phyloP scores from a whole-genome alignment of 129 eudicot species.

The Chrysanthemum seticuspe region DNA sequence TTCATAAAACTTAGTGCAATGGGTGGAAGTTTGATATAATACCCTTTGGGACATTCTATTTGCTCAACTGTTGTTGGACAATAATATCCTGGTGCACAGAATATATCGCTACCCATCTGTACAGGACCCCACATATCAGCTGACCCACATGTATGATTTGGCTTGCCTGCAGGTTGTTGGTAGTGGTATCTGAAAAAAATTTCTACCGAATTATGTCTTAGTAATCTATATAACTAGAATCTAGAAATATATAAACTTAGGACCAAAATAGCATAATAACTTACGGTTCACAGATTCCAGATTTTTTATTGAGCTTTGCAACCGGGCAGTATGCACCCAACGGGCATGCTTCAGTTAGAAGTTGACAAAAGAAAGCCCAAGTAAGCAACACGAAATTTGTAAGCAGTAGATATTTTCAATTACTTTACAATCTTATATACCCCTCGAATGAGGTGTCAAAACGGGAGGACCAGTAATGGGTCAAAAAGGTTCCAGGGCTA shows the following conservation, averaged over 20 bases:
- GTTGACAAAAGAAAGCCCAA: conserved; percentile 1
- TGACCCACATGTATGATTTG: conserved; percentile 60
- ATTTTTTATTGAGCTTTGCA: conserved; percentile 49
- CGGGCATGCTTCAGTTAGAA: conserved; percentile 69
- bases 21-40: conserved; percentile 16
- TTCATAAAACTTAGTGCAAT: too few species aligned
- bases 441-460: too few species aligned
- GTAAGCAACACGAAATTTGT: background rate
- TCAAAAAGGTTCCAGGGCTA: too few species aligned
- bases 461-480: too few species aligned
- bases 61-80: conserved; percentile 61
- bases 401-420: too few species aligned
- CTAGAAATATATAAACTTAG: background rate
- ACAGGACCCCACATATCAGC: conserved; percentile 56
- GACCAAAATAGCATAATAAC: conserved; percentile 39
- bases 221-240: conserved; percentile 30
- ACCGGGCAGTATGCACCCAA: conserved; percentile 57
- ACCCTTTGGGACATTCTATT: conserved; percentile 55
- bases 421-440: too few species aligned
- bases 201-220: conserved; percentile 38
- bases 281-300: conserved; percentile 85
- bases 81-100: conserved; percentile 62
- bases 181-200: conserved; percentile 59
- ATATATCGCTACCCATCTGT: conserved; percentile 46
- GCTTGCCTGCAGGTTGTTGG: conserved; percentile 45